Evolutionary conservation across 257 asterid genomes (phyloP).

Genomic region (Eustoma russellianum): DNA sequence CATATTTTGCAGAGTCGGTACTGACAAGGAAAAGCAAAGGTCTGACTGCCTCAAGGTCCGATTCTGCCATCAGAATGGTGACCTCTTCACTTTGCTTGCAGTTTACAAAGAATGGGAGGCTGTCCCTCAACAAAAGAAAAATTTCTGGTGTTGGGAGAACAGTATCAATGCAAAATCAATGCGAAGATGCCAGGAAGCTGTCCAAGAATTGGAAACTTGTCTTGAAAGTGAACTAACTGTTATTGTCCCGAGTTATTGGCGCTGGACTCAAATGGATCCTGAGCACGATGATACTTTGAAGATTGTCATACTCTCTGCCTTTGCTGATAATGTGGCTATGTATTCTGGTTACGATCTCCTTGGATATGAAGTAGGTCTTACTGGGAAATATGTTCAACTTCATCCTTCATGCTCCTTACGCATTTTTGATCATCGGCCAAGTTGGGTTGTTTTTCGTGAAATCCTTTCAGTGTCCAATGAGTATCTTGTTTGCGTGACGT

Average conservation of each 20-base stretch:
- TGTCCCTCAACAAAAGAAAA: constrained; percentile 41
- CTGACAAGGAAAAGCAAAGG: constrained; percentile 51
- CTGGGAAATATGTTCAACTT: constrained; percentile 65
- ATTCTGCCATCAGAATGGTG: constrained; percentile 82
- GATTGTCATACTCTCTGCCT: constrained; percentile 54
- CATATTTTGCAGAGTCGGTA: constrained; percentile 89
- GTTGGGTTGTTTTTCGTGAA: constrained; percentile 80
- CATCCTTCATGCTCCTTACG: constrained; percentile 85
- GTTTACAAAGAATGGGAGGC: constrained; percentile 84
- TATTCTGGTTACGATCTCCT: constrained; percentile 88
- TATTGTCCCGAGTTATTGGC: constrained; percentile 71
- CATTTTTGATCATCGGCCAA: constrained; percentile 62
- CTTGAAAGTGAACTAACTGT: constrained; percentile 57
- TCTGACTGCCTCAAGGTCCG: constrained; percentile 84
- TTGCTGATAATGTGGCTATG: constrained; percentile 86
- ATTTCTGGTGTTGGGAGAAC: constrained; percentile 88
- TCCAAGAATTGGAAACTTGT: constrained; percentile 63
- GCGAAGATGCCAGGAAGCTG: constrained; percentile 81
- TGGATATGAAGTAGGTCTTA: constrained; percentile 75
- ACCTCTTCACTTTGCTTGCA: constrained; percentile 85
- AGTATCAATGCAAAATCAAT: constrained; percentile 89
- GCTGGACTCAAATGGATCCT: constrained; percentile 40
- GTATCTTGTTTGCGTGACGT: constrained; percentile 74
- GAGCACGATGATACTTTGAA: constrained; percentile 48
- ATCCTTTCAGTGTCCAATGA: constrained; percentile 56